Percentiles rank a stretch among this genome's conserved stretches.
Evolutionary conservation across 108 stramenopile genomes (phyloP).

Genomic region (Nannochloropsis gaditana): DNA sequence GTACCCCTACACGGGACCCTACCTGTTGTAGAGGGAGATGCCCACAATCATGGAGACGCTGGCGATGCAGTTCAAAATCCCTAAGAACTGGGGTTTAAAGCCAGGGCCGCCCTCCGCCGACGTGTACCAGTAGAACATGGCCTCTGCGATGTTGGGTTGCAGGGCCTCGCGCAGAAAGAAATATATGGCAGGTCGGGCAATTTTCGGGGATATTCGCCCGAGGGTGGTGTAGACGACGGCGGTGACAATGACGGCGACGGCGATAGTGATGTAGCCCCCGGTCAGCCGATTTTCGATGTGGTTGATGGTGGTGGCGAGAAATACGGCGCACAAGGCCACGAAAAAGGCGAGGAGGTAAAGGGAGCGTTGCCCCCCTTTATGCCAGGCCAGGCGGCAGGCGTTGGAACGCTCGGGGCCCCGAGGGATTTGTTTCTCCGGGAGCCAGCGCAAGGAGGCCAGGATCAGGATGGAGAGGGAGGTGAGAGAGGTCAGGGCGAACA

Average conservation of each 20-base stretch:
- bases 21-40: background rate
- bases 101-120: background rate
- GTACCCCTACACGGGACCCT: background rate
- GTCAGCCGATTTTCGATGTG: background rate
- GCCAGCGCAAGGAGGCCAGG: background rate
- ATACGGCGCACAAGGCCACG: background rate
- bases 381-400: background rate
- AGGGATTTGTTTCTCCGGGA: slow-evolving; percentile 22
- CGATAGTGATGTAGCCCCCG: background rate
- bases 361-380: background rate
- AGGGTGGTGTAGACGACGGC: background rate
- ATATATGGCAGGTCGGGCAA: background rate
- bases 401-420: background rate
- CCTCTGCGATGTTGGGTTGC: slow-evolving; percentile 7
- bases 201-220: background rate
- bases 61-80: background rate
- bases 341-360: slow-evolving; percentile 15
- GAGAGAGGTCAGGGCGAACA: background rate
- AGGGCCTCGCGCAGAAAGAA: slow-evolving; percentile 3
- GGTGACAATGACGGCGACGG: slow-evolving; percentile 6
- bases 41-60: background rate
- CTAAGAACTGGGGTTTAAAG: slow-evolving; percentile 18
- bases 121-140: slow-evolving; percentile 21
- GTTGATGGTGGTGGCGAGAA: background rate
- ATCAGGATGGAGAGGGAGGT: background rate